Percentiles rank a stretch among this genome's conserved stretches.
Conservation (phyloP, 352 stramenopile species). For the Blastocystis sp. region DNA sequence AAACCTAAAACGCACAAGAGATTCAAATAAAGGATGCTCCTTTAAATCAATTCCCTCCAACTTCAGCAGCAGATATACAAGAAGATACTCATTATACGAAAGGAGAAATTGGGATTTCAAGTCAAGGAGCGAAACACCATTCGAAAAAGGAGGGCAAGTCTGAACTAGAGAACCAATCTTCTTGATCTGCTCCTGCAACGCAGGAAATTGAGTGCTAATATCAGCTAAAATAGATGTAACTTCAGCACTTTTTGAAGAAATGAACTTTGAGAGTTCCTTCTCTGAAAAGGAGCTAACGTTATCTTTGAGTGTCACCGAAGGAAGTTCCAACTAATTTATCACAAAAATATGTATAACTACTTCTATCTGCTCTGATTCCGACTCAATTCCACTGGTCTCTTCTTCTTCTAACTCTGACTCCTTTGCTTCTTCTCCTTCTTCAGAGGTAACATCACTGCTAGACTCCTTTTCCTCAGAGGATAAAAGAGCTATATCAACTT, state of each 20-base stretch:
- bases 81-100: constrained; percentile 45
- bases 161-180: neutral
- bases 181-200: constrained; percentile 27
- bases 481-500: neutral
- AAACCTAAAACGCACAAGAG: neutral
- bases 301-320: neutral
- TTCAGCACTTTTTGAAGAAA: neutral
- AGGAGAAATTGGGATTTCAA: constrained; percentile 47
- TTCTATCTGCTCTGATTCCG: neutral
- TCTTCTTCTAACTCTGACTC: neutral
- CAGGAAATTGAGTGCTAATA: neutral
- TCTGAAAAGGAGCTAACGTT: neutral
- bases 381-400: neutral
- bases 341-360: neutral
- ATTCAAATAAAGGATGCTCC: constrained; percentile 5
- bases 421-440: neutral
- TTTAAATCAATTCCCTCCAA: constrained; percentile 19
- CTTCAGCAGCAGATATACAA: constrained; percentile 31
- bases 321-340: constrained; percentile 15
- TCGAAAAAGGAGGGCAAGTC: neutral
- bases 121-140: constrained; percentile 29
- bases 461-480: neutral
- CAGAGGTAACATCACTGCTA: neutral
- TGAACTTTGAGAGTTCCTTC: constrained; percentile 31
- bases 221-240: constrained; percentile 26